Base-by-base conservation (phyloP, 192 early-diverging fungal genomes). In the Umbelopsis sp. region DNA sequence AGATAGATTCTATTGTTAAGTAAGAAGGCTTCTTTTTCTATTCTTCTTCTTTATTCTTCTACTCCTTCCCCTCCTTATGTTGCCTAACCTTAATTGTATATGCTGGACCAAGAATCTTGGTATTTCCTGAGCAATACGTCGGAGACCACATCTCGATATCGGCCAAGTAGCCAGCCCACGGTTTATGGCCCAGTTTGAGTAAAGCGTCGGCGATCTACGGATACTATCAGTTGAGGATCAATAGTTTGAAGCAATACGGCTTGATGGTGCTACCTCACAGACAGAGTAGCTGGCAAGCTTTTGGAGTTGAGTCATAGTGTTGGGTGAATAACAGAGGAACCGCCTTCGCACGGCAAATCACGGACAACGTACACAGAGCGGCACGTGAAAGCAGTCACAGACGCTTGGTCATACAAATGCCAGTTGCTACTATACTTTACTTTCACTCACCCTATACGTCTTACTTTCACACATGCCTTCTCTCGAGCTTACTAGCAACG, bases 71-170 rank as follows among this genome's bases (percentile, higher is more conserved):
- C 55, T 37, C 5, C 5, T 25, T 13, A 35, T 30, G 55, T 66
- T 30, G 18, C 35, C 46, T 37, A 49, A 85, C 86, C 80, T 88
- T 76, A 20, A 88, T 80, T 46, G 87, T 88, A 55, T 78, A 88
- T n/a, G 83, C 87, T 50, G 84, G 81, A 0, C 87, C 87, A 75
- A 88, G 74, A 51, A 85, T 78, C 48, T 77, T 74, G 12, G 82
- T 83, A 53, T 79, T 51, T 35, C 81, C 81, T 30, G 77, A 66
- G 68, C 83, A 85, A 61, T 72, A 78, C 11, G 72, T 67, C 12
- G 87, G 87, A 4, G 83, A 84, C 78, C 79, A 86, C 61, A 88
- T 79, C 22, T 82, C 74, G 51, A 88, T 78, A 52, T 88, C 85
- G 22, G 84, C 81, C 35, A 88, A 70, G 70, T 83, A 88, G 11